Evolutionary conservation across 192 early-diverging fungal species (phyloP), one percentile per base, ranked within the genome.

Genomic region (Linnemannia elongata): DNA sequence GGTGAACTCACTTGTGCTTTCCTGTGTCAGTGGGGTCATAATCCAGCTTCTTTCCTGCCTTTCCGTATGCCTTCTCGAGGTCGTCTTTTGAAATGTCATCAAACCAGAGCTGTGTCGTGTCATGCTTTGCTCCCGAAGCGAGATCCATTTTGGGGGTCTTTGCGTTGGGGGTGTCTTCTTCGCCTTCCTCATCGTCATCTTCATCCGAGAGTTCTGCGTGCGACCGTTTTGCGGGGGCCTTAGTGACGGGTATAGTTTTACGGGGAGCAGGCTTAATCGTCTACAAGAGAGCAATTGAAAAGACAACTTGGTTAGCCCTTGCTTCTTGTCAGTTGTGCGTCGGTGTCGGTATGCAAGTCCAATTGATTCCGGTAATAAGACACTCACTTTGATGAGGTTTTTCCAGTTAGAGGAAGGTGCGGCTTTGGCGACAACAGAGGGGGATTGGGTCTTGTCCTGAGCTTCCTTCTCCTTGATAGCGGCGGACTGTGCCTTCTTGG

Each of bases 371-470:
- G 8, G 27, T 33, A 30, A 13, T n/a, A 57, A 7, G 44, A 42
- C 9, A 79, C 78, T 80, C 88, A 91, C 90, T 69, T 88, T 60
- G 60, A 76, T 72, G 3, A 92, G 77, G 45, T 79, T 88, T 52
- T 92, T 92, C 91, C 91, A 92, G 77, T 92, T 92, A 8, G 90
- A 89, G 13, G 91, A 92, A 35, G 89, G 88, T 0, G 84, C 82
- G 1, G 85, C 73, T 45, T 85, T 85, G 38, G 83, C 76, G 49
- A 70, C 47, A 27, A 80, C 75, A 17, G 85, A 87, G 38, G 85
- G 81, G 7, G 85, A 71, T 3, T 78, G 47, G 1, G 74, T 72
- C 20, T 57, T 85, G 24, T 79, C 78, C 7, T 80, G 47, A 30
- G 83, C 41, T 8, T 33, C 71, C 33, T 33, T 71, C 77, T 70